Base-by-base conservation (phyloP, 768 basidiomycete species). In the Crucibulum laeve region DNA sequence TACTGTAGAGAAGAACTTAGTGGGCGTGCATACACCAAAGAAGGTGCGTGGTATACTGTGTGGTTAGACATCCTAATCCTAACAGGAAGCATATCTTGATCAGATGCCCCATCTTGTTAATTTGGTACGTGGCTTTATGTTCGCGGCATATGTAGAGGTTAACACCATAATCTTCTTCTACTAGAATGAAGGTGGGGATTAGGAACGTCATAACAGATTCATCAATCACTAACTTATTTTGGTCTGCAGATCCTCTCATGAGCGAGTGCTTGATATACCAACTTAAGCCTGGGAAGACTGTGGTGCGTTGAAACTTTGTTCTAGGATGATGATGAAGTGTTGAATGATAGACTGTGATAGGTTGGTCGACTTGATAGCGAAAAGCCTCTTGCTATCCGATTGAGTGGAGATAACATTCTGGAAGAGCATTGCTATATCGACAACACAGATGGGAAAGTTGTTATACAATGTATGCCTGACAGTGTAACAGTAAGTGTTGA, bases 11-110 rank as follows among this genome's bases (percentile, higher is more conserved):
- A 97, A 93, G 77, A 89, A 93, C 52, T 68, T 90, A 44, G 88
- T 98, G 44, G 95, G 96, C 40, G 96, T 99, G 44, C 93, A 96
- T 70, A 93, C 96, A 17, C 96, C 96, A 23, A 98, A 97, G 77
- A 91, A 85, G 77, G 89, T 80, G 55, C 82, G 82, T 68, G 69
- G 25, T 19, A 24, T 45, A 21, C 43, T 47, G 37, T 40, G 37
- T 26, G 41, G 18, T 46, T 15, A 38, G 14, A 37, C 28, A 34
- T 38, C 39, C 28, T 30, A 38, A 48, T 47, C 43, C 40, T 34
- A 30, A 42, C 40, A 41, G 49, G 55, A 35, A 44, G 38, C 40
- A n/a, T 33, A 41, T 47, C 35, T 28, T 44, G 40, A 48, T 43
- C 56, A 93, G 88, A 92, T 89, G 82, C 91, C 92, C 4, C 91